Evolutionary conservation across 2,329 filamentous ascomycete species (phyloP), one percentile per base, ranked within the genome.

Genomic region (Fusarium albidum): DNA sequence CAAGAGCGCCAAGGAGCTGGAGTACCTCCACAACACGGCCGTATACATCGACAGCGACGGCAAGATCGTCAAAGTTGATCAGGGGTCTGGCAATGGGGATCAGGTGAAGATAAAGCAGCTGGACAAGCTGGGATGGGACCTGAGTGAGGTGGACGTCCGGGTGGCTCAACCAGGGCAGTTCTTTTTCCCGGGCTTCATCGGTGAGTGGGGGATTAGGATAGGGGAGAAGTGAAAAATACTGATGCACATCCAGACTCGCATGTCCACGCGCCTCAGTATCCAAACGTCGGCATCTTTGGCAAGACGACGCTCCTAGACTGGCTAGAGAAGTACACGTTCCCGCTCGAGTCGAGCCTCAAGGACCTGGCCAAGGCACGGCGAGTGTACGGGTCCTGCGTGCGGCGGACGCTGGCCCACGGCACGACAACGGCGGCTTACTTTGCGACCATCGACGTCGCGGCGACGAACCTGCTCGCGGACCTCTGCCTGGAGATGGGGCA

Each of bases 381-480:
- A 29, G 87, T 96, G 57, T 99, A 98, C 75, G 82, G 82, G 18
- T 87, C 89, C 52, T 89, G 91, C 59, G 84, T 99, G 59, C 80
- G 85, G 26, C 86, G 91, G 39, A 96, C 92, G 0, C 83, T 99
- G 10, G 83, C 91, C 17, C 87, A 97, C 70, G 95, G 95, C 58
- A 99, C 95, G 9, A 99, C 95, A 1, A 95, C 91, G 10, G 92
- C 92, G 6, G 85, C 91, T n/a, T 98, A 98, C 80, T 98, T 90
- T 72, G 94, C 94, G 52, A 98, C 95, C 21, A 86, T 92, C 58
- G 88, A 96, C 71, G 90, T 96, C 2, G 80, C 84, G 1, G 86
- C 92, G 2, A 99, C 95, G n/a, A 97, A 96, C 70, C 82, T 96
- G 8, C 87, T 99, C 6, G 90, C 93, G 1, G 86, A 91, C 59